These are phyloP conservation scores for Helicocarpus griseus DNA, from an alignment of 2,329 filamentous ascomycete genomes.

Conservation along the genomic window DNA sequence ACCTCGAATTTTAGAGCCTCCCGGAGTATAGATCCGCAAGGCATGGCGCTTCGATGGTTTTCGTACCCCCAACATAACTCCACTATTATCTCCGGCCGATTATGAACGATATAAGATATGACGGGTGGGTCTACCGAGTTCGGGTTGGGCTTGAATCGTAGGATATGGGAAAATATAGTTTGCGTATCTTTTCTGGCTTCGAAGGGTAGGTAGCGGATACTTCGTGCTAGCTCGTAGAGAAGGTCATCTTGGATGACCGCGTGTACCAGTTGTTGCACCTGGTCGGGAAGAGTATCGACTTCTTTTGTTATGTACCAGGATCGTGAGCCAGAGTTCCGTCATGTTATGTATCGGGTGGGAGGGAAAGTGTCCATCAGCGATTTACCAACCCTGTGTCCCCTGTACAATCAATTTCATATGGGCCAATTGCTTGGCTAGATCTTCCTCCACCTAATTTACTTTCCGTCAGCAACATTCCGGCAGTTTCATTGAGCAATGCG, in stretches of 20 bases:
- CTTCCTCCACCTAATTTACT: conserved; percentile 60
- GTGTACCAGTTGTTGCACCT: conserved; percentile 76
- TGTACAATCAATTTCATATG: conserved; percentile 93
- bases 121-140: conserved; percentile 70
- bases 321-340: conserved; percentile 7
- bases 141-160: conserved; percentile 69
- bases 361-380: conserved; percentile 3
- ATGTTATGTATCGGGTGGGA: conserved; percentile 4
- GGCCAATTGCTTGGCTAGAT: conserved; percentile 71
- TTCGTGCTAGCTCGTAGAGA: conserved; percentile 70
- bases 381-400: conserved; percentile 66
- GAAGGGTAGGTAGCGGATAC: conserved; percentile 80
- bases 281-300: conserved; percentile 73
- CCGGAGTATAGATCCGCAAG: conserved; percentile 78
- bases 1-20: conserved; percentile 88
- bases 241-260: conserved; percentile 83
- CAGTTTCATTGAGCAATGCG: conserved; percentile 6
- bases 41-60: conserved; percentile 80
- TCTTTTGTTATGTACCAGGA: conserved; percentile 45
- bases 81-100: conserved; percentile 76
- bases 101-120: conserved; percentile 77
- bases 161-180: conserved; percentile 89
- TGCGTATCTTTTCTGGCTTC: conserved; percentile 94
- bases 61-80: conserved; percentile 85
- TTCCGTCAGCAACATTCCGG: conserved; percentile 12